Evolutionary conservation across 805 yeast species (phyloP), one percentile per base, ranked within the genome.

Genomic region (Priceomyces melissophilus): DNA sequence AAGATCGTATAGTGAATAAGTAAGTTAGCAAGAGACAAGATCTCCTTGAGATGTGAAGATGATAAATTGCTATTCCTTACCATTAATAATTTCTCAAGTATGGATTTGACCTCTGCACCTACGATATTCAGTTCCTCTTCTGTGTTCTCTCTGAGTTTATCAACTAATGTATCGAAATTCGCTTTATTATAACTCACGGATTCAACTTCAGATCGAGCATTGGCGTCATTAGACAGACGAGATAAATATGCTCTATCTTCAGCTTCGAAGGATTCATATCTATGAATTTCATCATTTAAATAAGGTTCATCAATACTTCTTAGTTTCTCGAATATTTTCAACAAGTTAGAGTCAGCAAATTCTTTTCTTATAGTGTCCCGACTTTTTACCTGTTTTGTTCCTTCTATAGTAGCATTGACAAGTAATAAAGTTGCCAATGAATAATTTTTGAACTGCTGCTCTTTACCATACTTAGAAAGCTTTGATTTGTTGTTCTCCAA

Each of bases 241-340:
- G 43, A 37, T 29, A 56, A 47, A n/a, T 54, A 57, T 15, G 53
- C 52, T 40, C 57, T 65, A 42, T 69, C 75, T 17, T 66, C 72
- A 40, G 65, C 71, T 1, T 70, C 73, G 40, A 47, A 60, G 2
- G 47, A 54, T 43, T 69, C 71, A 43, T 65, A 70, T 34, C 57
- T 58, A 16, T 66, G 68, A 16, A 69, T 65, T 38, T 65, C 71
- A 23, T 61, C 63, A 34, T 60, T 55, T 38, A 67, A 54, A 42
- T 64, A 51, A 6, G 46, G 52, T 44, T 63, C 63, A 32, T 61
- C 50, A 14, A 70, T 43, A 1, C 49, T 56, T 37, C 50, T 56
- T 12, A 70, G 43, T 44, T 65, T 67, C 35, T 67, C 68, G 31
- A 67, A 60, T 3, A 70, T 55, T 40, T 58, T 55, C n/a, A 50